A percentile compares a stretch with the other conserved stretches of the same genome.
phyloP scores from a whole-genome alignment of 139 green algal genomes.

The Eudorina sp. region DNA sequence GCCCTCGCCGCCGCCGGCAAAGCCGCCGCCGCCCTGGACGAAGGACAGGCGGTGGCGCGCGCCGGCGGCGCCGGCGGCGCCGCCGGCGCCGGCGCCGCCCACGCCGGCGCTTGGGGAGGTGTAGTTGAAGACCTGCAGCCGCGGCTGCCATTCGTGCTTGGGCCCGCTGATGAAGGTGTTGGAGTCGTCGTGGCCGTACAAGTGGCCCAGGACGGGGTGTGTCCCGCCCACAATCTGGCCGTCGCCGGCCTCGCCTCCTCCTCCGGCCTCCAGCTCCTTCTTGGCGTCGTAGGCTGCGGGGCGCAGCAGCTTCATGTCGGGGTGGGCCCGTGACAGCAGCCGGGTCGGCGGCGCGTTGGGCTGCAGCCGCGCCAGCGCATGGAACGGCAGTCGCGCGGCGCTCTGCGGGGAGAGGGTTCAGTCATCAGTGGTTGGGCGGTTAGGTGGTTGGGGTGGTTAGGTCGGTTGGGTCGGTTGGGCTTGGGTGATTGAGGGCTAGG shows the following conservation, averaged over 20 bases:
- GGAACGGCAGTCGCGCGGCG: slow-evolving; percentile 36
- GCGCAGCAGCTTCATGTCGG: slow-evolving; percentile 45
- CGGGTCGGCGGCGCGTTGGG: slow-evolving; percentile 41
- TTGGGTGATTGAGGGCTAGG: too few species aligned
- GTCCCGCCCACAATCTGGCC: not conserved
- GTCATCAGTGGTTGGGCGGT: too few species aligned
- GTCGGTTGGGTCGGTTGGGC: too few species aligned
- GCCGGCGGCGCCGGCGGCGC: not conserved
- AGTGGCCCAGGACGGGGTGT: not conserved
- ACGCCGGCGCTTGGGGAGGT: not conserved
- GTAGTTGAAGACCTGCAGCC: slow-evolving; percentile 8
- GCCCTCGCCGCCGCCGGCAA: not conserved
- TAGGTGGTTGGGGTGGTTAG: too few species aligned
- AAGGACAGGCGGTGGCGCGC: not conserved
- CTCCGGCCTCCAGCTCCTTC: not conserved
- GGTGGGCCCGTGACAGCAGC: slow-evolving; percentile 12
- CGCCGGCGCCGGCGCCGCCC: not conserved
- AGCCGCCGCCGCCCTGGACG: not conserved
- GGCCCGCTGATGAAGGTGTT: not conserved
- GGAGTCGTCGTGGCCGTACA: not conserved
- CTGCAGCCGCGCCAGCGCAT: slow-evolving; percentile 56
- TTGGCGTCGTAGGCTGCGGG: slow-evolving; percentile 1
- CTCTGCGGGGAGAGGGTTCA: not conserved
- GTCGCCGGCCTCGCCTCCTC: not conserved
- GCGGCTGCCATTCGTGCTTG: not conserved